These are phyloP conservation scores for Didymella pinodella DNA, from an alignment of 2,329 filamentous ascomycete genomes.

Conservation along the genomic window DNA sequence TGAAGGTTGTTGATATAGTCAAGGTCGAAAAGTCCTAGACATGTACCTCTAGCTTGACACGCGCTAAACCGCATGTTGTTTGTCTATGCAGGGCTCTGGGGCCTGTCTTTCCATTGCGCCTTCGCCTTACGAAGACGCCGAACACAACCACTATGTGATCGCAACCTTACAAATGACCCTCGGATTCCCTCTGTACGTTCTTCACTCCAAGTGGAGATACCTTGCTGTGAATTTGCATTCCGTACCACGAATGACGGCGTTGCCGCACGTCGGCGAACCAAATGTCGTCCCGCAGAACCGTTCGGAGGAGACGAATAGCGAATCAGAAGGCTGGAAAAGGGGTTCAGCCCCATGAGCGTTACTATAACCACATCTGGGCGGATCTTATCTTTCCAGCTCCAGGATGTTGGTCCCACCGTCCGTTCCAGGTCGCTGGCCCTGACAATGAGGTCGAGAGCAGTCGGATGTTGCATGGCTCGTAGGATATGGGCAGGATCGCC, in stretches of 20 bases:
- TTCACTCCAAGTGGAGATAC: slow-evolving; percentile 8
- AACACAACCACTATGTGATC: not conserved
- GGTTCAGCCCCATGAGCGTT: not conserved
- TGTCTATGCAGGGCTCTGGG: slow-evolving; percentile 17
- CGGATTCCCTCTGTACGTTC: not conserved
- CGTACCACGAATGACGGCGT: slow-evolving; percentile 9
- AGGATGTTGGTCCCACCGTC: not conserved
- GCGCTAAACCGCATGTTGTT: slow-evolving; percentile 18
- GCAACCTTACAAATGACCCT: not conserved
- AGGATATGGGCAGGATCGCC: not conserved
- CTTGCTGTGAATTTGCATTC: slow-evolving; percentile 12
- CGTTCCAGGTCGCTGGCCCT: slow-evolving; percentile 4
- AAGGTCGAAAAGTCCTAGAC: slow-evolving; percentile 18
- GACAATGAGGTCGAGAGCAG: not conserved
- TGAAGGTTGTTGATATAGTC: slow-evolving; percentile 12
- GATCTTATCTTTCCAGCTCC: not conserved
- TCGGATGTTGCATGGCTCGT: slow-evolving; percentile 4
- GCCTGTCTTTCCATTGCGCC: slow-evolving; percentile 7
- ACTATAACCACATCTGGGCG: slow-evolving; percentile 1
- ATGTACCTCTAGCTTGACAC: slow-evolving; percentile 17
- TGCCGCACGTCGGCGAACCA: slow-evolving; percentile 14
- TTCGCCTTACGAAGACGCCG: slow-evolving; percentile 4
- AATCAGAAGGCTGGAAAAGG: slow-evolving; percentile 8
- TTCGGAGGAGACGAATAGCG: not conserved
- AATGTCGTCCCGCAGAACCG: slow-evolving; percentile 5